These are phyloP conservation scores for Colletotrichum acutatum DNA, from an alignment of 2,329 filamentous ascomycete species.

Conservation along the genomic window DNA sequence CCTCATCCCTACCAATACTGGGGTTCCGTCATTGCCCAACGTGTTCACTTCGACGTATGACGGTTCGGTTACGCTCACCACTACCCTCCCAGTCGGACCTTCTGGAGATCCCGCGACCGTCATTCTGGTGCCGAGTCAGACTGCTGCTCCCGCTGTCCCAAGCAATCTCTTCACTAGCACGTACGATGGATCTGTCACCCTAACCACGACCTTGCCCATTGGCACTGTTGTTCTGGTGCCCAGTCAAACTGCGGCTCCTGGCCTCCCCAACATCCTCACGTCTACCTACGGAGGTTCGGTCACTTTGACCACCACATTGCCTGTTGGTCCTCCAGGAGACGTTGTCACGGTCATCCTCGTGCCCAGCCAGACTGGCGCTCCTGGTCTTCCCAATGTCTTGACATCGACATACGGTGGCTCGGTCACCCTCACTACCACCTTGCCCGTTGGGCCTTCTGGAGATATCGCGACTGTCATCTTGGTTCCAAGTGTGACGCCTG, in stretches of 20 bases:
- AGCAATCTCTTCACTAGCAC: not conserved
- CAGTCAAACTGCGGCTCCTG: not conserved
- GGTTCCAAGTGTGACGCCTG: not conserved
- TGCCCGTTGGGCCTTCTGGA: not conserved
- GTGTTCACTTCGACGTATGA: not conserved
- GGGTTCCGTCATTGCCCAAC: not conserved
- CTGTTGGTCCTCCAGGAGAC: not conserved
- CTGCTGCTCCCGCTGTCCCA: not conserved
- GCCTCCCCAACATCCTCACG: not conserved
- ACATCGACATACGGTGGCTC: not conserved
- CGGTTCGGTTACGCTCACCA: not conserved
- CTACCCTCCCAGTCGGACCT: not conserved
- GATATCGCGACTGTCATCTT: not conserved
- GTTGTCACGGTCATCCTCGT: not conserved
- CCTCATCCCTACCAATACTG: not conserved
- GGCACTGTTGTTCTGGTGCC: not conserved
- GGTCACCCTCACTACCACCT: not conserved
- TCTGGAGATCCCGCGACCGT: not conserved
- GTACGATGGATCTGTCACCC: not conserved
- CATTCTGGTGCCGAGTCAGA: not conserved
- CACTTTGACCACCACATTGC: not conserved
- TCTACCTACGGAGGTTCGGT: not conserved
- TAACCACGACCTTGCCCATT: not conserved
- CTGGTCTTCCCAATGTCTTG: not conserved
- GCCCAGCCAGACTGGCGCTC: not conserved